Percentiles rank a stretch among this genome's conserved stretches.
Conservation (phyloP, 805 yeast species). For the Saccharomyces kudriavzevii region DNA sequence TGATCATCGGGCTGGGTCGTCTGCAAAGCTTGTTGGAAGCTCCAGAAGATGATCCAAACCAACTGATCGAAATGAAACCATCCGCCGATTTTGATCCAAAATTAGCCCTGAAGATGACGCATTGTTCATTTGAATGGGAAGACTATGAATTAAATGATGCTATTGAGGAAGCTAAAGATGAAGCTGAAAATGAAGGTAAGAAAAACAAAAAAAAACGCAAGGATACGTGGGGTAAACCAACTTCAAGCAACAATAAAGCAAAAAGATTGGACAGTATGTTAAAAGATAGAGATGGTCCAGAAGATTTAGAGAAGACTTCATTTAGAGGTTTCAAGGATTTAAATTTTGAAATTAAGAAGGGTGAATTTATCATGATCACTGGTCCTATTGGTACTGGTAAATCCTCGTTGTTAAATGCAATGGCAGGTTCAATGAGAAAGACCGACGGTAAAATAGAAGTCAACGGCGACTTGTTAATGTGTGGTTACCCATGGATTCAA, state of each 20-base stretch:
- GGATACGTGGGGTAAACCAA: neutral
- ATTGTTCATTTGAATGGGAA: conserved; percentile 67
- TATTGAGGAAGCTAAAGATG: conserved; percentile 24
- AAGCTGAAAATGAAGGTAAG: conserved; percentile 14
- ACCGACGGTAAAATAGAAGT: conserved; percentile 43
- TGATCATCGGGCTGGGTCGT: conserved; percentile 52
- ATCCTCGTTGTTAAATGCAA: conserved; percentile 59
- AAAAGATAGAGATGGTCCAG: conserved; percentile 3
- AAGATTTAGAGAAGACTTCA: conserved; percentile 26
- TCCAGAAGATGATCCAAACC: conserved; percentile 29
- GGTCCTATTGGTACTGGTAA: conserved; percentile 83
- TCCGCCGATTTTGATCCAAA: conserved; percentile 14
- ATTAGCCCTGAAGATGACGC: conserved; percentile 40
- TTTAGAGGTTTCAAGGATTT: conserved; percentile 42
- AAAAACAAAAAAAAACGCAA: conserved; percentile 4
- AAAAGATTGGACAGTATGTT: neutral
- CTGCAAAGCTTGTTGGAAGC: conserved; percentile 45
- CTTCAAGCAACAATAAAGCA: neutral
- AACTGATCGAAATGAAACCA: conserved; percentile 10
- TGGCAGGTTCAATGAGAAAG: conserved; percentile 63
- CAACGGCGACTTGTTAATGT: conserved; percentile 44
- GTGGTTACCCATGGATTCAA: conserved; percentile 78
- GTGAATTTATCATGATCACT: conserved; percentile 52
- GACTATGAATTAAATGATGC: conserved; percentile 32
- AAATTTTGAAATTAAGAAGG: conserved; percentile 45